These are phyloP conservation scores for Colletotrichum orchidophilum DNA, from an alignment of 2,329 filamentous ascomycete species.

Conservation along the genomic window DNA sequence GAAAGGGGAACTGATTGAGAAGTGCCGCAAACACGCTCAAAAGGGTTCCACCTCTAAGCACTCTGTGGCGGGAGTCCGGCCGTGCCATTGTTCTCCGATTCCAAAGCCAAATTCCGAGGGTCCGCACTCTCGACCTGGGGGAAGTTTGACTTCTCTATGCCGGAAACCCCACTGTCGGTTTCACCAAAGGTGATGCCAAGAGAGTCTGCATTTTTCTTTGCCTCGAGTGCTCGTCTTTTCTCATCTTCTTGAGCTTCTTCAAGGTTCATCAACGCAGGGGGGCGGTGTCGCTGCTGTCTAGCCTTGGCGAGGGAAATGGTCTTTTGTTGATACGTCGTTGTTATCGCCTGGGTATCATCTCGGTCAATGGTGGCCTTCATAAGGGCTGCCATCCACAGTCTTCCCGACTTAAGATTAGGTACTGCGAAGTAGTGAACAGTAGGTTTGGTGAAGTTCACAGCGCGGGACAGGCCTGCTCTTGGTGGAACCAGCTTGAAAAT, in stretches of 20 bases:
- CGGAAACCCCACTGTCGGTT: slow-evolving; percentile 53
- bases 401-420: slow-evolving; percentile 86
- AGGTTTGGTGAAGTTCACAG: slow-evolving; percentile 97
- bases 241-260: slow-evolving; percentile 52
- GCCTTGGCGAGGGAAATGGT: slow-evolving; percentile 94
- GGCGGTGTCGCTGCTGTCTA: slow-evolving; percentile 85
- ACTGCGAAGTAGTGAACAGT: slow-evolving; percentile 98
- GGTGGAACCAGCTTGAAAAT: slow-evolving; percentile 98
- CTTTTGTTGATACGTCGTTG: slow-evolving; percentile 95
- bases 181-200: slow-evolving; percentile 55
- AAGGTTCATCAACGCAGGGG: slow-evolving; percentile 84
- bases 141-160: slow-evolving; percentile 48
- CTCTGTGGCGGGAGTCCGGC: slow-evolving; percentile 40
- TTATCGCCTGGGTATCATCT: slow-evolving; percentile 81
- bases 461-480: slow-evolving; percentile 84
- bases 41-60: slow-evolving; percentile 37
- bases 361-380: slow-evolving; percentile 99
- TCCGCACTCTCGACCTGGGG: slow-evolving; percentile 44
- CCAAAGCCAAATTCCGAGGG: slow-evolving; percentile 37
- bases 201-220: slow-evolving; percentile 45
- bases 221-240: slow-evolving; percentile 39
- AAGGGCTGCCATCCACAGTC: slow-evolving; percentile 96
- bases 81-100: slow-evolving; percentile 40
- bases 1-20: slow-evolving; percentile 14
- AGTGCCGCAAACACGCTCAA: background rate